These are phyloP conservation scores for Trichoderma atroviride DNA, from an alignment of 2,329 filamentous ascomycete genomes.

Conservation along the genomic window DNA sequence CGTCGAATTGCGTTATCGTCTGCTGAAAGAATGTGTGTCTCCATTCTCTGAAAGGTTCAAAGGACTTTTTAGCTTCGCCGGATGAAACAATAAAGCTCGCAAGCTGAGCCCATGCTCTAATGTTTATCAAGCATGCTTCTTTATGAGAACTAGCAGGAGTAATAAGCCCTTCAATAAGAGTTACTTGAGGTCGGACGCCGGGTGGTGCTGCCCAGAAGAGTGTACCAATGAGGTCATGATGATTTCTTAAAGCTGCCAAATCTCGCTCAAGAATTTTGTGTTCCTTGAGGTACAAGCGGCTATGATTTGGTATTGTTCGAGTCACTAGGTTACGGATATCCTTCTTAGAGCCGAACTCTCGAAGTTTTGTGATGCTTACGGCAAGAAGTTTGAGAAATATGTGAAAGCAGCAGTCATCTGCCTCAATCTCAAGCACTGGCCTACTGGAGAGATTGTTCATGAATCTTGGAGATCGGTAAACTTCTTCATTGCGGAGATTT, in stretches of 20 bases:
- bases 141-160: conserved; percentile 63
- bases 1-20: conserved; percentile 60
- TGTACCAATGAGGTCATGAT: conserved; percentile 68
- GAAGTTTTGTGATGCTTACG: conserved; percentile 57
- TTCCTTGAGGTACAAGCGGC: conserved; percentile 66
- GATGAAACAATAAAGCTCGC: conserved; percentile 59
- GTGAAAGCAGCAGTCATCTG: conserved; percentile 66
- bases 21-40: conserved; percentile 60
- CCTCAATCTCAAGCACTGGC: conserved; percentile 53
- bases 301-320: conserved; percentile 66
- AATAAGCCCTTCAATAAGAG: conserved; percentile 62
- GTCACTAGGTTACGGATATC: conserved; percentile 64
- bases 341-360: conserved; percentile 51
- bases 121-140: conserved; percentile 65
- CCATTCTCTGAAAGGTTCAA: conserved; percentile 53
- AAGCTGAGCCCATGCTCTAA: conserved; percentile 65
- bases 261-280: conserved; percentile 62
- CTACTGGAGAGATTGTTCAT: conserved; percentile 55
- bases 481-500: conserved; percentile 67
- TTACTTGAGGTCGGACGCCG: conserved; percentile 55
- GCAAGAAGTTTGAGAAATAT: conserved; percentile 68
- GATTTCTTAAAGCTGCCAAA: conserved; percentile 66
- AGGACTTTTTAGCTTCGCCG: conserved; percentile 50
- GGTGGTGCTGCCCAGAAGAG: conserved; percentile 66
- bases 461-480: conserved; percentile 62